These are phyloP conservation scores for Knufia fluminis DNA, from an alignment of 2,329 filamentous ascomycete species.

Conservation along the genomic window DNA sequence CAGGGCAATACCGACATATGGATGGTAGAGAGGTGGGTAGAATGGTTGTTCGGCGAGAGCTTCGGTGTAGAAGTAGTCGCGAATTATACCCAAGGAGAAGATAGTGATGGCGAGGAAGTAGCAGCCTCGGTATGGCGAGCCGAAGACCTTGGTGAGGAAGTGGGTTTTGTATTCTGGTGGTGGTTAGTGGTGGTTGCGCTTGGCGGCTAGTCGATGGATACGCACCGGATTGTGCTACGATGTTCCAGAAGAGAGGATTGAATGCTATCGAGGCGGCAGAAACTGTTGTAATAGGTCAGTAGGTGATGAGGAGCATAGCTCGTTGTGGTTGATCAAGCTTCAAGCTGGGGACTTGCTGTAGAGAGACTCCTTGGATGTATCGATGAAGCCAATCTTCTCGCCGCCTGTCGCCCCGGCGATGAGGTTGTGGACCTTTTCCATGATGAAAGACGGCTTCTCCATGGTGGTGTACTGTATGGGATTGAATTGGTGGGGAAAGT, in stretches of 20 bases:
- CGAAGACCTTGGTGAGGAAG: conserved; percentile 77
- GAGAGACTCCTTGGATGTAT: conserved; percentile 11
- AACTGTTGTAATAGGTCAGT: conserved; percentile 43
- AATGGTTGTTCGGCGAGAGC: conserved; percentile 69
- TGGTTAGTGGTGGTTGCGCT: neutral
- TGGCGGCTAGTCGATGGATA: conserved; percentile 6
- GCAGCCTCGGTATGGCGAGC: conserved; percentile 69
- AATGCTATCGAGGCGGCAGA: conserved; percentile 76
- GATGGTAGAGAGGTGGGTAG: conserved; percentile 60
- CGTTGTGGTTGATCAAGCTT: conserved; percentile 6
- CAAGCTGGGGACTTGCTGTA: conserved; percentile 18
- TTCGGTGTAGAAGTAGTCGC: conserved; percentile 78
- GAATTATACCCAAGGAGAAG: conserved; percentile 81
- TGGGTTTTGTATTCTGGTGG: conserved; percentile 76
- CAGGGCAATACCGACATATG: conserved; percentile 59
- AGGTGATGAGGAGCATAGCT: neutral
- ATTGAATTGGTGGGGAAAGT: too few species aligned
- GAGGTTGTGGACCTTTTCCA: conserved; percentile 21
- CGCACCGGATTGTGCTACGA: conserved; percentile 73
- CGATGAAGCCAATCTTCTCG: conserved; percentile 21
- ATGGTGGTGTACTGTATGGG: neutral
- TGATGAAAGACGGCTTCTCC: neutral
- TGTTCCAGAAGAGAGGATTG: conserved; percentile 99
- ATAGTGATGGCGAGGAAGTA: conserved; percentile 83
- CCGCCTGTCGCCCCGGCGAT: conserved; percentile 17